A percentile compares a stretch with the other conserved stretches of the same genome.
These are phyloP conservation scores for Dictyostelium capitatum DNA, from an alignment of 78 protist species.

Conservation along the genomic window DNA sequence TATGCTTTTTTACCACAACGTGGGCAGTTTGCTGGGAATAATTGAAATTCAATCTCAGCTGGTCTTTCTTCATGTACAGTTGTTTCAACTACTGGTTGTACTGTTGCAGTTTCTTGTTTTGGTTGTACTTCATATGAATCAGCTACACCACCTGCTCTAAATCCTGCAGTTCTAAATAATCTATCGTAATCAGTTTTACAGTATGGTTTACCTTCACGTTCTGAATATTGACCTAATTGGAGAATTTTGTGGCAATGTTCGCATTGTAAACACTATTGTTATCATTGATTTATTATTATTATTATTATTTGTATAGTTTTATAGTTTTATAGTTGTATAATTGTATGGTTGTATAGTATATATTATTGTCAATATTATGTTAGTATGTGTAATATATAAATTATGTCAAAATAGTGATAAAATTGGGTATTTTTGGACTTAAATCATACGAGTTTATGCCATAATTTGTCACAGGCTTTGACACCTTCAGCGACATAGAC, in stretches of 20 bases:
- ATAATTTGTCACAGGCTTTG: not conserved
- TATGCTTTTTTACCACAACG: conserved; percentile 34
- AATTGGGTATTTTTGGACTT: too few species aligned
- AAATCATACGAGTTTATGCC: not conserved
- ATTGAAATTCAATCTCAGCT: not conserved
- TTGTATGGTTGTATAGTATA: too few species aligned
- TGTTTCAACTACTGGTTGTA: not conserved
- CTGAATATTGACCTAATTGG: conserved; percentile 21
- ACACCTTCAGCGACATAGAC: conserved; percentile 25
- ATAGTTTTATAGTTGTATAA: too few species aligned
- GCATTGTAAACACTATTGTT: conserved; percentile 53
- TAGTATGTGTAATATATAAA: too few species aligned
- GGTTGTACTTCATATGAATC: conserved; percentile 14
- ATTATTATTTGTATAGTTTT: too few species aligned
- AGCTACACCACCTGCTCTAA: conserved; percentile 44
- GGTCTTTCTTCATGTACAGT: not conserved
- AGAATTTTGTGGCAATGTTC: conserved; percentile 31
- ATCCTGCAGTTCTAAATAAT: conserved; percentile 49
- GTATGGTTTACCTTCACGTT: conserved; percentile 48
- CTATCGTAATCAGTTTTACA: conserved; percentile 73
- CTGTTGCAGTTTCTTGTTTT: conserved; percentile 7
- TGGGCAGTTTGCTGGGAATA: conserved; percentile 47
- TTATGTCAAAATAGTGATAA: too few species aligned
- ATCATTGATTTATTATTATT: too few species aligned
- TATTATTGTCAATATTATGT: too few species aligned